Percentiles rank a stretch among this genome's conserved stretches.
phyloP scores from a whole-genome alignment of 139 green algal genomes.

The Zygnema circumcarinatum region DNA sequence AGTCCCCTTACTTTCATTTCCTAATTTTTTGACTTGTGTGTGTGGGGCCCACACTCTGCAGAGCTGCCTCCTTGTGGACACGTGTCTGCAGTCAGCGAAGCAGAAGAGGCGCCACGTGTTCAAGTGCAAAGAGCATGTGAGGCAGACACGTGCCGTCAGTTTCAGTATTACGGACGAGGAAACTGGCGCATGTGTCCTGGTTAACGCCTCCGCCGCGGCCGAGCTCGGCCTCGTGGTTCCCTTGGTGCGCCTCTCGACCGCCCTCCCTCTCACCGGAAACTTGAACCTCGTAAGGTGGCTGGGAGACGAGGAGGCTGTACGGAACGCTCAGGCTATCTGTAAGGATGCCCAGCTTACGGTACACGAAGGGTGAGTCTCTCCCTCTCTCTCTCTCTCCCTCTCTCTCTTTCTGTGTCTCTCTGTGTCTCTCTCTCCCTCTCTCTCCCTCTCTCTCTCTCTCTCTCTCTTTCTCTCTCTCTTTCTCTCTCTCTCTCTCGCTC shows the following conservation, averaged over 20 bases:
- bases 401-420: not conserved
- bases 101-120: not conserved
- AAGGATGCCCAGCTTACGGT: not conserved
- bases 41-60: too few relatives aligned
- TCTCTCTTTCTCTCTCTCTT: too few relatives aligned
- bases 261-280: conserved; percentile 12
- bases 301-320: too few relatives aligned
- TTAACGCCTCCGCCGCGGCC: conserved; percentile 20
- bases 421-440: too few relatives aligned
- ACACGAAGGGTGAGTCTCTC: conserved; percentile 1
- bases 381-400: not conserved
- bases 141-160: conserved; percentile 34
- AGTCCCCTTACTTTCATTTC: too few relatives aligned
- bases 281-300: not conserved
- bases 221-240: not conserved
- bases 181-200: conserved; percentile 20
- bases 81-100: conserved; percentile 22
- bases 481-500: not conserved
- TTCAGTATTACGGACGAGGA: conserved; percentile 34
- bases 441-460: too few relatives aligned
- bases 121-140: conserved; percentile 35
- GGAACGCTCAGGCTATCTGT: not conserved
- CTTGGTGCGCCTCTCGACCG: conserved; percentile 19
- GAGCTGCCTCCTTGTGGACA: conserved; percentile 31
- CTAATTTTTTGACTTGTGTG: too few relatives aligned